These are phyloP conservation scores for Dillenia suffruticosa DNA, from an alignment of 164 flowering plant genomes.

Conservation along the genomic window DNA sequence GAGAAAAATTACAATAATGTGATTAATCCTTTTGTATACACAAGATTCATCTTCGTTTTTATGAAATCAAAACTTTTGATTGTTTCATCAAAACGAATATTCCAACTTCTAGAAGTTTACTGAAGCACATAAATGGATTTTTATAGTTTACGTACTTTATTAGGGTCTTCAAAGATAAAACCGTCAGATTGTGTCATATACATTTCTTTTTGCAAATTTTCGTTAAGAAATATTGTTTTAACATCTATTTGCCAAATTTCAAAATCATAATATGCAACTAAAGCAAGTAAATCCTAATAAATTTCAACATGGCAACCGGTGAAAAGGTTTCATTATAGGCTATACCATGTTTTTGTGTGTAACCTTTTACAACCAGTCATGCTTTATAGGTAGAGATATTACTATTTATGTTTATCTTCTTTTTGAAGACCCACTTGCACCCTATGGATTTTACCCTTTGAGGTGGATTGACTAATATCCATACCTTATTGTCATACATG, in stretches of 20 bases:
- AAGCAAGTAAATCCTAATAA: not conserved
- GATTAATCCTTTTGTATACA: conserved; percentile 5
- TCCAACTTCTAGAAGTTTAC: not conserved
- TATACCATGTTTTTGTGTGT: not conserved
- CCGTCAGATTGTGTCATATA: not conserved
- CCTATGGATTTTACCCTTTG: not conserved
- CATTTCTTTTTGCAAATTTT: not conserved
- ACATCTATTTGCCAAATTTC: no score
- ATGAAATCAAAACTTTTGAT: not conserved
- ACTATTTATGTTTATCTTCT: not conserved
- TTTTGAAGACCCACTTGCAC: conserved; percentile 8
- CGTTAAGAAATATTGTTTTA: not conserved
- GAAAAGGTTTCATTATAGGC: no score
- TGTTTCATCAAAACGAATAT: conserved; percentile 1
- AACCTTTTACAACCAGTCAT: not conserved
- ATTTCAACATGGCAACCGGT: not conserved
- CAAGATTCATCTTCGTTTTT: conserved; percentile 1
- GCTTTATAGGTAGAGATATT: not conserved
- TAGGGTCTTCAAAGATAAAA: not conserved
- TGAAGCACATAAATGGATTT: not conserved
- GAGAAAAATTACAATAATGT: not conserved
- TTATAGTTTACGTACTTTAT: not conserved
- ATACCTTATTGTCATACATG: not conserved
- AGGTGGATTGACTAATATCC: not conserved
- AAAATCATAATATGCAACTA: no score